Percentiles rank a stretch among this genome's conserved stretches.
phyloP scores from a whole-genome alignment of 1,284 basidiomycete genomes.

The Athelia psychrophila region DNA sequence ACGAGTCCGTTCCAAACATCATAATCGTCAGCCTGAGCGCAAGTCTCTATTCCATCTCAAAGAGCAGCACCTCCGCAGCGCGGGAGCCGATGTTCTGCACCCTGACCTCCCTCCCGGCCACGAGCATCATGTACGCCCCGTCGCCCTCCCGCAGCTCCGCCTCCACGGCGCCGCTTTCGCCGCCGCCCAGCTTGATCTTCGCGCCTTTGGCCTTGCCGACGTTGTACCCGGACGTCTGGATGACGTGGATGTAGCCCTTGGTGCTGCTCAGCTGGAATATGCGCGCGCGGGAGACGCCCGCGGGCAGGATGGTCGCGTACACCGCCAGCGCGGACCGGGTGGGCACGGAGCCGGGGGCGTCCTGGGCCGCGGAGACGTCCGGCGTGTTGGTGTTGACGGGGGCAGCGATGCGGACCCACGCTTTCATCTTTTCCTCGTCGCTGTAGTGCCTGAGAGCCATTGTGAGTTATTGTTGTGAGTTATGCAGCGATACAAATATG shows the following conservation, averaged over 20 bases:
- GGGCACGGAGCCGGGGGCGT: constrained; percentile 71
- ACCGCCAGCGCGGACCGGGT: constrained; percentile 61
- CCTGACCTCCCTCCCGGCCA: constrained; percentile 33
- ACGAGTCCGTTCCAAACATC: too few relatives aligned
- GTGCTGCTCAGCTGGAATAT: constrained; percentile 32
- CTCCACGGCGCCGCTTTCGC: constrained; percentile 26
- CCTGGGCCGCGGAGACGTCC: constrained; percentile 58
- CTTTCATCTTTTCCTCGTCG: constrained; percentile 62
- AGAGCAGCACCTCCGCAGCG: constrained; percentile 67
- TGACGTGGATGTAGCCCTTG: constrained; percentile 56
- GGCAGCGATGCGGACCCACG: constrained; percentile 68
- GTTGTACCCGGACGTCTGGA: constrained; percentile 80
- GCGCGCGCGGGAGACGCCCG: constrained; percentile 50
- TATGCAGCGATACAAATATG: too few relatives aligned
- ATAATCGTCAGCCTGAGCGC: too few relatives aligned
- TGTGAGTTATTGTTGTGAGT: constrained; percentile 28
- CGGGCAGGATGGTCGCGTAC: constrained; percentile 65
- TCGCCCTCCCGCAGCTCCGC: constrained; percentile 40
- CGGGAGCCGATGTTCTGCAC: constrained; percentile 59
- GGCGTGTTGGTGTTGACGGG: constrained; percentile 53
- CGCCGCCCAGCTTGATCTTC: constrained; percentile 41
- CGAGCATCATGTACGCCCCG: constrained; percentile 47
- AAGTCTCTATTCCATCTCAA: constrained; percentile 65
- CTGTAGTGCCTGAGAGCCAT: too few relatives aligned
- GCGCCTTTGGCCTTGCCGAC: constrained; percentile 46